phyloP scores from a whole-genome alignment of 805 yeast species.

The Lipomyces lipofer region DNA sequence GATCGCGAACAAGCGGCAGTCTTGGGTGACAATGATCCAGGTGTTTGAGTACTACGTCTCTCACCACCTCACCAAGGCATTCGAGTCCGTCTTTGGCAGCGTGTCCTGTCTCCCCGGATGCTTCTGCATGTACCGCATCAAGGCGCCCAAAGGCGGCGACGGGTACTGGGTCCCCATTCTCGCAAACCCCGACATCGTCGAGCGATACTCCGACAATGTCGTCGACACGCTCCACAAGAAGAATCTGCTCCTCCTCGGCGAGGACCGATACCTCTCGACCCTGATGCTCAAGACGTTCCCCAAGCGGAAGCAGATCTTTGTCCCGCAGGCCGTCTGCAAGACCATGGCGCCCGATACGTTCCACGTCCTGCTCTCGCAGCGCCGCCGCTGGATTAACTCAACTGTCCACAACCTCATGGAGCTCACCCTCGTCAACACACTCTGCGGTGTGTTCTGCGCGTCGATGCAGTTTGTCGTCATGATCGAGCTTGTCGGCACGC shows the following conservation, averaged over 20 bases:
- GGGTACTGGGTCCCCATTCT: constrained; percentile 92
- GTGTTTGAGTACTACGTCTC: constrained; percentile 93
- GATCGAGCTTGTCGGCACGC: constrained; percentile 82
- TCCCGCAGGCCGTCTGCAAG: constrained; percentile 89
- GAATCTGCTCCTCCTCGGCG: constrained; percentile 83
- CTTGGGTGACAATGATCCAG: constrained; percentile 92
- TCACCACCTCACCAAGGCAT: constrained; percentile 91
- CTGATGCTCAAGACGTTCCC: constrained; percentile 90
- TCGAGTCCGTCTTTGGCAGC: constrained; percentile 89
- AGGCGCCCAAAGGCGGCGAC: constrained; percentile 76
- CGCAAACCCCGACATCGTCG: constrained; percentile 92
- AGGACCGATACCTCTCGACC: constrained; percentile 83
- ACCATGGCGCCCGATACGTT: constrained; percentile 84
- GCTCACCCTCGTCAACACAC: constrained; percentile 75
- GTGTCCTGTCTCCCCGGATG: constrained; percentile 97
- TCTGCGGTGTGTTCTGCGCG: constrained; percentile 93
- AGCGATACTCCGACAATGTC: constrained; percentile 83
- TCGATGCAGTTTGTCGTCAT: constrained; percentile 91
- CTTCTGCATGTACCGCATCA: constrained; percentile 89
- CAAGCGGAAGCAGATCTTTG: constrained; percentile 80
- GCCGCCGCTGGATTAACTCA: constrained; percentile 97
- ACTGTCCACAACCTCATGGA: constrained; percentile 94
- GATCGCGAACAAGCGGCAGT: constrained; percentile 75
- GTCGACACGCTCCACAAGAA: constrained; percentile 82
- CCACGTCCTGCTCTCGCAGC: constrained; percentile 78